phyloP scores from a whole-genome alignment of 2,329 filamentous ascomycete species.

The Stemphylium vesicarium region DNA sequence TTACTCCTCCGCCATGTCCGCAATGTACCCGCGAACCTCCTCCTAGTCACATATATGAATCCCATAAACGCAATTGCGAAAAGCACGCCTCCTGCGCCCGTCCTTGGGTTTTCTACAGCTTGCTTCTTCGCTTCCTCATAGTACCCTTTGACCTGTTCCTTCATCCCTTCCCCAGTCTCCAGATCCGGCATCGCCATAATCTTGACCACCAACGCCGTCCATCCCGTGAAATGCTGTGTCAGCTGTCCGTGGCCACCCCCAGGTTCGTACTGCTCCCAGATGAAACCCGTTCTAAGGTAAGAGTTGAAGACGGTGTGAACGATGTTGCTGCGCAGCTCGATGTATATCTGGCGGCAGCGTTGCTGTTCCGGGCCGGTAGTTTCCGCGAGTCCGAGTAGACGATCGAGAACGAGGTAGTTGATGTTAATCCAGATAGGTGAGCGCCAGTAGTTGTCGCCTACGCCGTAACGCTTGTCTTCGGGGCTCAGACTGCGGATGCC shows the following conservation, averaged over 20 bases:
- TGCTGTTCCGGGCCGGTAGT: constrained; percentile 67
- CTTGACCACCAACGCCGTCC: constrained; percentile 98
- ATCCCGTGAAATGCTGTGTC: constrained; percentile 96
- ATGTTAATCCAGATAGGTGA: constrained; percentile 96
- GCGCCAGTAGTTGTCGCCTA: constrained; percentile 94
- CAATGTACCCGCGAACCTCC: constrained; percentile 35
- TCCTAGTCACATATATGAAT: constrained; percentile 32
- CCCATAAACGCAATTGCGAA: constrained; percentile 19
- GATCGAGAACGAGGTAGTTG: constrained; percentile 84
- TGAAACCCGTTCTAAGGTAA: constrained; percentile 91
- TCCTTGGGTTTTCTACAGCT: constrained; percentile 21
- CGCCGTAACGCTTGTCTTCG: constrained; percentile 78
- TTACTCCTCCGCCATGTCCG: constrained; percentile 23
- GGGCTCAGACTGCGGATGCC: constrained; percentile 87
- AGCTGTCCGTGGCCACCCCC: constrained; percentile 92
- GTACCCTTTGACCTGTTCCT: constrained; percentile 25
- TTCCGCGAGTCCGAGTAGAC: constrained; percentile 60
- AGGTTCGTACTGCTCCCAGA: constrained; percentile 98
- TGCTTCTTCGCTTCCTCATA: constrained; percentile 32
- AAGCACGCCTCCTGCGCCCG: constrained; percentile 22
- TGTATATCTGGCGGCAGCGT: constrained; percentile 74
- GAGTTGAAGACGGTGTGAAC: constrained; percentile 84
- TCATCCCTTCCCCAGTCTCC: constrained; percentile 19
- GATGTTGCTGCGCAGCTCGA: constrained; percentile 76
- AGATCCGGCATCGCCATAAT: constrained; percentile 91